phyloP scores from a whole-genome alignment of 78 protist genomes.

The Chrysochromulina tobinii region DNA sequence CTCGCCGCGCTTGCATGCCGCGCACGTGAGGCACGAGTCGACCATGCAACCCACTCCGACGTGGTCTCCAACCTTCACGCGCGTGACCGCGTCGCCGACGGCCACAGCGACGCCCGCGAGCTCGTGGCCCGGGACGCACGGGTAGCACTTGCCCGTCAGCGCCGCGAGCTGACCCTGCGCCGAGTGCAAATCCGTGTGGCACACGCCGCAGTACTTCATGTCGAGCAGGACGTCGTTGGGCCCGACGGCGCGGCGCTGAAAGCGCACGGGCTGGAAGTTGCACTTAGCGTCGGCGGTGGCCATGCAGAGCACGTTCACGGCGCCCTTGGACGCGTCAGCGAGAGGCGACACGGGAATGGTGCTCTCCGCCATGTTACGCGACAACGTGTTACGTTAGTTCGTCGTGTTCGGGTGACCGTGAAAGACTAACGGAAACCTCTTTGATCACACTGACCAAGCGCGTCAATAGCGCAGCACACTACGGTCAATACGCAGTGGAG shows the following conservation, averaged over 20 bases:
- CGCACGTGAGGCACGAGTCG: conserved; percentile 45
- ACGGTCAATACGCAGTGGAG: no score
- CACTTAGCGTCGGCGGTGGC: neutral
- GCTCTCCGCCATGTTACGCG: no score
- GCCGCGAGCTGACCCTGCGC: conserved; percentile 18
- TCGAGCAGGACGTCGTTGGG: conserved; percentile 32
- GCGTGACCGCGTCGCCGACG: neutral
- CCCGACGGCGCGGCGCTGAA: neutral
- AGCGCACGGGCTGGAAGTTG: neutral
- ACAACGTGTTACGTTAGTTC: no score
- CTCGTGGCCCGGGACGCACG: conserved; percentile 66
- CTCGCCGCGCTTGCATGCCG: conserved; percentile 41
- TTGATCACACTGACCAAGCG: no score
- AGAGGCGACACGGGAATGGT: no score
- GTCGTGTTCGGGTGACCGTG: no score
- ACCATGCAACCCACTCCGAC: conserved; percentile 60
- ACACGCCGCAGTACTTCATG: conserved; percentile 41
- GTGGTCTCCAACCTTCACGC: conserved; percentile 25
- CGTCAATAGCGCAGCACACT: no score
- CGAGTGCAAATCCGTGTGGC: conserved; percentile 24
- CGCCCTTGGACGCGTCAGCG: no score
- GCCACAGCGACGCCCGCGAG: neutral
- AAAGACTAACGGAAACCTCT: no score
- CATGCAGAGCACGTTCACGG: neutral
- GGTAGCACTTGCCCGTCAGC: neutral